phyloP scores from a whole-genome alignment of 257 asterid genomes.

The Nicotiana attenuata region DNA sequence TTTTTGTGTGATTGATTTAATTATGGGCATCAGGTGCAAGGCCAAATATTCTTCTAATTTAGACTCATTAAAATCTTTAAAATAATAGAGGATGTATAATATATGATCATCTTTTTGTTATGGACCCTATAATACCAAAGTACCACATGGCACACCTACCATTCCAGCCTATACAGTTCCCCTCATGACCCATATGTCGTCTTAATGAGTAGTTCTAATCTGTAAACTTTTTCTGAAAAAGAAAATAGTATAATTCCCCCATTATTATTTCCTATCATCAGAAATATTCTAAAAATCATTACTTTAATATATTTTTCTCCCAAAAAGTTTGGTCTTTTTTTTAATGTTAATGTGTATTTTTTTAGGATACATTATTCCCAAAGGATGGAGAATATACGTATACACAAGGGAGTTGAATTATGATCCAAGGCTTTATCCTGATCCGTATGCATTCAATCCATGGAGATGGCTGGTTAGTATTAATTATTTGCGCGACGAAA shows the following conservation, averaged over 20 bases:
- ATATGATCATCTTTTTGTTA: conserved; percentile 10
- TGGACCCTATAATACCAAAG: conserved; percentile 9
- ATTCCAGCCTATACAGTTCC: conserved; percentile 42
- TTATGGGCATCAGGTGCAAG: neutral
- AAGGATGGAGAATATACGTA: conserved; percentile 91
- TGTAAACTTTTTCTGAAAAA: neutral
- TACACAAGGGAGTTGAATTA: conserved; percentile 68
- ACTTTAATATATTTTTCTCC: too few relatives aligned
- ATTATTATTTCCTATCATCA: neutral
- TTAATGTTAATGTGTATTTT: neutral
- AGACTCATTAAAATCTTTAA: neutral
- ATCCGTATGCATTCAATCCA: conserved; percentile 84
- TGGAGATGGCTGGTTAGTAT: conserved; percentile 97
- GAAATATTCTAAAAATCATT: neutral
- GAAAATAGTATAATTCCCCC: neutral
- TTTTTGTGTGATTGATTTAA: neutral
- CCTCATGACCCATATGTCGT: conserved; percentile 28
- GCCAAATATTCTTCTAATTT: neutral
- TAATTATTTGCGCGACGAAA: neutral
- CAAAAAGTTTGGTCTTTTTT: neutral
- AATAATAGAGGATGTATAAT: neutral
- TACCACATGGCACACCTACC: conserved; percentile 45
- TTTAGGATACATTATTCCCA: conserved; percentile 78
- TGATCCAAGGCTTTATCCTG: conserved; percentile 76
- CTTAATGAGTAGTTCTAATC: conserved; percentile 8